Evolutionary conservation across 2,329 filamentous ascomycete species (phyloP), one percentile per base, ranked within the genome.

Genomic region (Pezicula carpinea): DNA sequence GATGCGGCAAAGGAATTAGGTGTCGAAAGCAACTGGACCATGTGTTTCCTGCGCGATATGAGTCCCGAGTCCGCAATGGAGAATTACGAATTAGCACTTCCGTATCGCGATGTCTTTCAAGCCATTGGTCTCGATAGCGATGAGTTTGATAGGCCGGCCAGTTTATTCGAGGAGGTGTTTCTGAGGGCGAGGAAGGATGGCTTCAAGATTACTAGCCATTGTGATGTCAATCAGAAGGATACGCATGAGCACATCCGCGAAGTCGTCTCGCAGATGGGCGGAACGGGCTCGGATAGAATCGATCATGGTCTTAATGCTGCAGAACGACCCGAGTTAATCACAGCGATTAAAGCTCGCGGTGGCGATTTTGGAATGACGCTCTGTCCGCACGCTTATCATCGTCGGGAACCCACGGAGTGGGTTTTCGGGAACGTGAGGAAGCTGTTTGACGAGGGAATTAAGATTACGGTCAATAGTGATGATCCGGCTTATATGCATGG

Each of bases 331-430:
- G 71, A 88, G 11, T 80, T 76, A 3, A 63, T 68, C 15, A 68
- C 78, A 40, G 35, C 39, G 17, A 53, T 60, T 17, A 55, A 49
- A 19, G 35, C 32, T 3, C 53, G 50, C 23, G 23, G 23, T 26
- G 23, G 4, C 7, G 67, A 73, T 22, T 78, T 79, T n/a, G 60
- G 89, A 58, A 65, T 90, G 52, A 86, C 83, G 0, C 72, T 88
- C 18, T 90, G 86, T 59, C 87, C 87, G 1, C 62, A 86, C 53
- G 86, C 82, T 52, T 89, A 91, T 64, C 76, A 89, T 17, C 70
- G 75, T 53, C 57, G 54, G 21, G 64, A 68, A 33, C 54, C 64
- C 18, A 65, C 66, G 2, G 66, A 66, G 1, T 62, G 64, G 18
- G 51, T 73, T 1, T 73, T 73, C 45, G 62, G 65, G 1, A 68